Evolutionary conservation across 2,329 filamentous ascomycete genomes (phyloP).

Genomic region (Sphaerulina vaccinii): DNA sequence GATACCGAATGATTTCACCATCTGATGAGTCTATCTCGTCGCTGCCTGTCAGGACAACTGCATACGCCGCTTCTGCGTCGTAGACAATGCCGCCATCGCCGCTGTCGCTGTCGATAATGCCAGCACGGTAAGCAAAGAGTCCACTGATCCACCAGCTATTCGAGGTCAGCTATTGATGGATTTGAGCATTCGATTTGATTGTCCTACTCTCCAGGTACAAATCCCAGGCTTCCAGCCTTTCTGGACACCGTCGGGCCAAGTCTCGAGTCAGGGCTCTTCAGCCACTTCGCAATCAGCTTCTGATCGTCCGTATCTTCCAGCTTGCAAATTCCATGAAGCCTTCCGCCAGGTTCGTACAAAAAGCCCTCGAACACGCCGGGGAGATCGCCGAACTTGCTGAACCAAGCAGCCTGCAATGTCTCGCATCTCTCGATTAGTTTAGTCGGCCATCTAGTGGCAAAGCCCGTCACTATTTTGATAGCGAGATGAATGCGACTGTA

Average conservation of each 20-base stretch:
- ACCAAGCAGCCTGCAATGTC: slow-evolving; percentile 43
- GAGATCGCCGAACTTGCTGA: slow-evolving; percentile 38
- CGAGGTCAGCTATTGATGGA: background rate
- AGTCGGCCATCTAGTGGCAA: slow-evolving; percentile 49
- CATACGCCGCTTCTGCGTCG: slow-evolving; percentile 47
- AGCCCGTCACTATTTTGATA: slow-evolving; percentile 44
- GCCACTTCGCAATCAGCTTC: slow-evolving; percentile 36
- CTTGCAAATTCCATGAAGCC: slow-evolving; percentile 44
- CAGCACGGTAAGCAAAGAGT: slow-evolving; percentile 48
- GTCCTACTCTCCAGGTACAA: slow-evolving; percentile 46
- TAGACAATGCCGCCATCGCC: slow-evolving; percentile 45
- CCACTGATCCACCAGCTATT: slow-evolving; percentile 52
- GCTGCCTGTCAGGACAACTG: slow-evolving; percentile 43
- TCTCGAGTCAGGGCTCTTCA: slow-evolving; percentile 36
- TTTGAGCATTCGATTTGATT: background rate
- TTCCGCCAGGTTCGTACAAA: slow-evolving; percentile 46
- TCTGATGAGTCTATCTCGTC: slow-evolving; percentile 40
- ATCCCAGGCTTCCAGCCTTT: slow-evolving; percentile 44
- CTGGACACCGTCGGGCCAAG: slow-evolving; percentile 37
- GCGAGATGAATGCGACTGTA: slow-evolving; percentile 50
- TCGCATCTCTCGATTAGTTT: slow-evolving; percentile 48
- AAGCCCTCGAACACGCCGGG: slow-evolving; percentile 37
- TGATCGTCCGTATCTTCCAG: slow-evolving; percentile 41
- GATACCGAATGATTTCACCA: slow-evolving; percentile 44
- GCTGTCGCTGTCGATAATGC: slow-evolving; percentile 48